Percentiles rank a stretch among this genome's conserved stretches.
These are phyloP conservation scores for Linnemannia zychae DNA, from an alignment of 192 early-diverging fungal species.

Conservation along the genomic window DNA sequence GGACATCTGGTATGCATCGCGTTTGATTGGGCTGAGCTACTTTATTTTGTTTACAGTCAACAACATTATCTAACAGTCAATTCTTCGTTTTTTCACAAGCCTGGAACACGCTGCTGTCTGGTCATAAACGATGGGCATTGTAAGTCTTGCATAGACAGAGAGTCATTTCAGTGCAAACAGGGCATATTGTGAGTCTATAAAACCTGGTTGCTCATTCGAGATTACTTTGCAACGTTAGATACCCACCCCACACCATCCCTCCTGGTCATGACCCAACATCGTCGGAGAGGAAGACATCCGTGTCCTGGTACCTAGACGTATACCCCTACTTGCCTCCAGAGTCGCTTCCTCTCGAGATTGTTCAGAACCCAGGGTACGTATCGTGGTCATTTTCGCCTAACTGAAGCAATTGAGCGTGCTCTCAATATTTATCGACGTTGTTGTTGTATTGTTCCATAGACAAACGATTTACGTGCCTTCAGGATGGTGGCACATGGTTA, in stretches of 20 bases:
- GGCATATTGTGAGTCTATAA: too few relatives aligned
- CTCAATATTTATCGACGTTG: too few relatives aligned
- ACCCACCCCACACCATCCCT: slow-evolving; percentile 54
- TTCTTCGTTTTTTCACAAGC: slow-evolving; percentile 8
- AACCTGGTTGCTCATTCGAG: too few relatives aligned
- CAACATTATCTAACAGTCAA: background rate
- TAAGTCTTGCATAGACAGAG: slow-evolving; percentile 27
- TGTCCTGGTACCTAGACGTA: slow-evolving; percentile 64
- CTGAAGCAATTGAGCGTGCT: too few relatives aligned
- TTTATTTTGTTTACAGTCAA: background rate
- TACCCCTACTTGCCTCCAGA: slow-evolving; percentile 57
- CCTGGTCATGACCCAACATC: slow-evolving; percentile 54
- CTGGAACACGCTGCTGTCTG: slow-evolving; percentile 62
- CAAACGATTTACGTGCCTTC: slow-evolving; percentile 64
- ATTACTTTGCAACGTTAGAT: too few relatives aligned
- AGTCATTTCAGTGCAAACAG: background rate
- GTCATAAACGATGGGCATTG: slow-evolving; percentile 67
- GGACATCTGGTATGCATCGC: slow-evolving; percentile 51
- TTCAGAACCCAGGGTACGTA: slow-evolving; percentile 59
- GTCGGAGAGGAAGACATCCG: slow-evolving; percentile 38
- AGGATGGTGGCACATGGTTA: slow-evolving; percentile 63
- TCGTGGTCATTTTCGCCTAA: background rate
- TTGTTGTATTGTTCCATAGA: slow-evolving; percentile 1
- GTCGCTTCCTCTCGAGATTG: slow-evolving; percentile 53
- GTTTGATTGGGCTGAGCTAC: background rate